These are phyloP conservation scores for Trichoderma simmonsii DNA, from an alignment of 2,329 filamentous ascomycete genomes.

Conservation along the genomic window DNA sequence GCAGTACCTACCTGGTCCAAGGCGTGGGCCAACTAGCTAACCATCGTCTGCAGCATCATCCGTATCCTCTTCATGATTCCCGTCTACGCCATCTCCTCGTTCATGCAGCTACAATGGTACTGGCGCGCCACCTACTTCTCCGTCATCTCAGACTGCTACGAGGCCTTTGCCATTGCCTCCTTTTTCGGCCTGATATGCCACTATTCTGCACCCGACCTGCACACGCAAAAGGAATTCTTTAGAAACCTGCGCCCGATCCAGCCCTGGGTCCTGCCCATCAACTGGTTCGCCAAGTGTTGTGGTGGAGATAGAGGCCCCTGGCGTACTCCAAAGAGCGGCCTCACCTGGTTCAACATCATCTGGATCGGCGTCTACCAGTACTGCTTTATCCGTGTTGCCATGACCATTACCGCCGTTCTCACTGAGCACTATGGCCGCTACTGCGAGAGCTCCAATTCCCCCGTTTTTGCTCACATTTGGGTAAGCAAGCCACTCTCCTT, in stretches of 20 bases:
- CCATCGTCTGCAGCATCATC: conserved; percentile 59
- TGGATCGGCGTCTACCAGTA: conserved; percentile 85
- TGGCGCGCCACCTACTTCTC: conserved; percentile 76
- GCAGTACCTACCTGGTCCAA: conserved; percentile 20
- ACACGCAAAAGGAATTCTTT: conserved; percentile 81
- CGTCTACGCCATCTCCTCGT: conserved; percentile 71
- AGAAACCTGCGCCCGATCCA: conserved; percentile 61
- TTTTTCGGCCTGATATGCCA: conserved; percentile 83
- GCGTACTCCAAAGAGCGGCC: conserved; percentile 72
- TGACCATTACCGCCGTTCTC: conserved; percentile 74
- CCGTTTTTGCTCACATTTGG: conserved; percentile 82
- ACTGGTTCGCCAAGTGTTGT: conserved; percentile 66
- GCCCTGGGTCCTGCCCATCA: conserved; percentile 73
- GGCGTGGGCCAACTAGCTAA: neutral
- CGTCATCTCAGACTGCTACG: conserved; percentile 80
- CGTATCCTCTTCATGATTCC: conserved; percentile 88
- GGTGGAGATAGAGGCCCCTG: conserved; percentile 67
- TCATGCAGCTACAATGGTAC: conserved; percentile 72
- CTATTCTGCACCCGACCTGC: conserved; percentile 73
- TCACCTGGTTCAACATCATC: conserved; percentile 89
- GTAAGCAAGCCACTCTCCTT: conserved; percentile 40
- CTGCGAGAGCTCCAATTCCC: conserved; percentile 74
- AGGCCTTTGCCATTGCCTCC: conserved; percentile 82
- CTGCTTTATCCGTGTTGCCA: conserved; percentile 74
- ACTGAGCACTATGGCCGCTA: conserved; percentile 68